A percentile compares a stretch with the other conserved stretches of the same genome.
These are phyloP conservation scores for Bretziella fagacearum DNA, from an alignment of 2,329 filamentous ascomycete species.

Conservation along the genomic window DNA sequence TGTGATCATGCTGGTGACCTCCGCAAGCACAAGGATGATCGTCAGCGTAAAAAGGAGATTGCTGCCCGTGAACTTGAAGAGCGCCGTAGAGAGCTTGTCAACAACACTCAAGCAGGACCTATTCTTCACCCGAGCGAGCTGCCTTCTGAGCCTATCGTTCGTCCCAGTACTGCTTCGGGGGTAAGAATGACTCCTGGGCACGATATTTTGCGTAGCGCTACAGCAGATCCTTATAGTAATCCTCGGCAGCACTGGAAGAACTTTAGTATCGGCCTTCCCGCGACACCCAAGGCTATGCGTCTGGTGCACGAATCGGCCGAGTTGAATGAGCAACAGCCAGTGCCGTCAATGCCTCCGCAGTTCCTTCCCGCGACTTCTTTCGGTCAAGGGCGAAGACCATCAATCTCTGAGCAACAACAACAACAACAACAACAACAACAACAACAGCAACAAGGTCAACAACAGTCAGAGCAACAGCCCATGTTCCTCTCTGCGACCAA, in stretches of 20 bases:
- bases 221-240: constrained; percentile 41
- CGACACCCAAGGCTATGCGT: constrained; percentile 81
- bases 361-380: neutral
- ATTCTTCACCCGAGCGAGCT: constrained; percentile 58
- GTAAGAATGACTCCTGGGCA: constrained; percentile 24
- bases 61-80: constrained; percentile 79
- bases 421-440: neutral
- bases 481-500: neutral
- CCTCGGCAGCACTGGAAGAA: constrained; percentile 30
- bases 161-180: constrained; percentile 18
- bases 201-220: constrained; percentile 42
- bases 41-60: constrained; percentile 51
- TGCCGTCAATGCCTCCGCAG: constrained; percentile 1
- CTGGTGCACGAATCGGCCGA: constrained; percentile 47
- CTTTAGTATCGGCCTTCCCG: constrained; percentile 59
- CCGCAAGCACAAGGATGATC: constrained; percentile 39
- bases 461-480: neutral
- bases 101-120: constrained; percentile 59
- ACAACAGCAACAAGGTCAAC: neutral
- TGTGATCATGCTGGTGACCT: constrained; percentile 37
- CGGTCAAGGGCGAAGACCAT: neutral
- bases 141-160: constrained; percentile 21
- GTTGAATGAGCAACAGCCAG: constrained; percentile 13
- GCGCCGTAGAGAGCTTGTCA: constrained; percentile 65
- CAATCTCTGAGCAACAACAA: neutral